Conservation (phyloP, 805 yeast genomes). For the Barnettozyma botsteinii region DNA sequence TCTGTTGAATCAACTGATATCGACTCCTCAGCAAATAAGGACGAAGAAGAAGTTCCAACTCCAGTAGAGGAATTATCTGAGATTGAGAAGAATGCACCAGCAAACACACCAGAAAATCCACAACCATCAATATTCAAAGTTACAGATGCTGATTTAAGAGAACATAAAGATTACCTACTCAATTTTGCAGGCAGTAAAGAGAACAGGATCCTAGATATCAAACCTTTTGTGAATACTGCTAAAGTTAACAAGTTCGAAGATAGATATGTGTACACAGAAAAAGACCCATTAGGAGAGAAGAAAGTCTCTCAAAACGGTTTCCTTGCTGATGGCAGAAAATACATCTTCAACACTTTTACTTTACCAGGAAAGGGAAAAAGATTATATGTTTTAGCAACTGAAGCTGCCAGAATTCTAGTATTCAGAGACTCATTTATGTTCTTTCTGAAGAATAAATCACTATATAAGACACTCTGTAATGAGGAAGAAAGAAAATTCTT, state of each 20-base stretch:
- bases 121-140: constrained; percentile 20
- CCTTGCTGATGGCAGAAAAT: constrained; percentile 34
- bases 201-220: constrained; percentile 10
- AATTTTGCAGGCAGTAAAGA: constrained; percentile 13
- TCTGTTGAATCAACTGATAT: not conserved
- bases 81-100: constrained; percentile 18
- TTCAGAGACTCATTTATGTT: constrained; percentile 49
- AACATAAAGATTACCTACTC: constrained; percentile 12
- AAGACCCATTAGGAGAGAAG: constrained; percentile 40
- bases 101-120: constrained; percentile 21
- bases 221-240: constrained; percentile 13
- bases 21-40: not conserved
- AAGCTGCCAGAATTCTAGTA: constrained; percentile 36
- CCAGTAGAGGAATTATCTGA: constrained; percentile 3
- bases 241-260: constrained; percentile 23
- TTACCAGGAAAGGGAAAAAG: constrained; percentile 33
- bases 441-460: constrained; percentile 34
- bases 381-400: constrained; percentile 35
- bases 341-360: constrained; percentile 34
- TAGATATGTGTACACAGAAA: constrained; percentile 27
- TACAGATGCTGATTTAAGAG: constrained; percentile 6
- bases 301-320: constrained; percentile 37
- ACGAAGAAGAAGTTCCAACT: not conserved
- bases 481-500: constrained; percentile 35
- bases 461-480: constrained; percentile 31